phyloP scores from a whole-genome alignment of 306 rosid genomes.

The Cyamopsis tetragonoloba region DNA sequence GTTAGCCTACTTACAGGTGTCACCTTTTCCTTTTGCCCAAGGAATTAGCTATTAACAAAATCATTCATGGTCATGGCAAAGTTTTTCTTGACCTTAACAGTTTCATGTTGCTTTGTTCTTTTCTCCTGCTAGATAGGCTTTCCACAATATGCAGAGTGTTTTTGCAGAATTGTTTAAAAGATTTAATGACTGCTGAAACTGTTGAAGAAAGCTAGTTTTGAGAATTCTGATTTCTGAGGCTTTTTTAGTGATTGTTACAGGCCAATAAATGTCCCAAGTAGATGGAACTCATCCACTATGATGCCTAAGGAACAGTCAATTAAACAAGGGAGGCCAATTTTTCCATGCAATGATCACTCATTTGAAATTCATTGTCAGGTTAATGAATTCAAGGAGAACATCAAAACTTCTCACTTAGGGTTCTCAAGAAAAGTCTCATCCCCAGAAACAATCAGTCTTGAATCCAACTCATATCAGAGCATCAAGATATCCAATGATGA shows the following conservation, averaged over 20 bases:
- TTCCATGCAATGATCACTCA: conserved; percentile 31
- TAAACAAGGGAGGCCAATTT: conserved; percentile 42
- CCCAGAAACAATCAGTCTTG: conserved; percentile 64
- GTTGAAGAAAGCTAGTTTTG: background rate
- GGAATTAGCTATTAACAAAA: background rate
- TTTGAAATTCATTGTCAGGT: conserved; percentile 44
- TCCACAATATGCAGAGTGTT: background rate
- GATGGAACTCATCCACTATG: conserved; percentile 62
- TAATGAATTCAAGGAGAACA: conserved; percentile 35
- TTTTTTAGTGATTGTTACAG: conserved; percentile 43
- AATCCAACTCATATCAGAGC: conserved; percentile 59
- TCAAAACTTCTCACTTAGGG: conserved; percentile 43
- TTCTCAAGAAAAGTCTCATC: conserved; percentile 59
- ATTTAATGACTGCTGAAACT: background rate
- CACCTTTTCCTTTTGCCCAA: background rate
- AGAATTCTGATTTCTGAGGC: conserved; percentile 23
- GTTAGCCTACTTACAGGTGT: background rate
- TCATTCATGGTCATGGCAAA: background rate
- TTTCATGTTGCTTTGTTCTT: background rate
- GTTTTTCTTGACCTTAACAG: background rate
- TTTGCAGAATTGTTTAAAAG: background rate
- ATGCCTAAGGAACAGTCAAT: conserved; percentile 44
- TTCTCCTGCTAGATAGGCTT: background rate
- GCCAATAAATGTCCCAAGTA: conserved; percentile 70
- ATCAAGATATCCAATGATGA: conserved; percentile 56